Percentiles rank a stretch among this genome's conserved stretches.
phyloP scores from a whole-genome alignment of 2,329 filamentous ascomycete genomes.

The Colletotrichum sp. region DNA sequence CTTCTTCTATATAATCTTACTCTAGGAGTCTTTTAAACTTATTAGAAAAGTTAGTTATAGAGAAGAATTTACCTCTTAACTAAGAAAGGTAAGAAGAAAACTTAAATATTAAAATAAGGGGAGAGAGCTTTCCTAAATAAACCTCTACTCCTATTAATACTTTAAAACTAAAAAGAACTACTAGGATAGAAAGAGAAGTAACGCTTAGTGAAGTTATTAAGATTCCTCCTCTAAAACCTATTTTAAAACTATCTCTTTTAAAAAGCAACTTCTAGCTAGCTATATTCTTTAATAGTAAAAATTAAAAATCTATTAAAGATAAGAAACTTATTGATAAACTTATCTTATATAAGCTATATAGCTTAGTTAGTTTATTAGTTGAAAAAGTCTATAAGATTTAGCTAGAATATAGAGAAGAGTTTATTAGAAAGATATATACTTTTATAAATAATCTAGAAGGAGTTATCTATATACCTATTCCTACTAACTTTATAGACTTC shows the following conservation, averaged over 20 bases:
- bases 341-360: not conserved
- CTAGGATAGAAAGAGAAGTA: not conserved
- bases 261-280: not conserved
- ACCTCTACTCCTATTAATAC: not conserved
- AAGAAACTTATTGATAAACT: not conserved
- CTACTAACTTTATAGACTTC: not conserved
- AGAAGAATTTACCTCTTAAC: not conserved
- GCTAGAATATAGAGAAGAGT: not conserved
- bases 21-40: not conserved
- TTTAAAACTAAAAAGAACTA: not conserved
- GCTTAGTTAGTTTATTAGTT: not conserved
- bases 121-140: not conserved
- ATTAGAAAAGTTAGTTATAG: not conserved
- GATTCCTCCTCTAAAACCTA: not conserved
- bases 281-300: not conserved
- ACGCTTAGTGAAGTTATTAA: not conserved
- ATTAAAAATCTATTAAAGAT: not conserved
- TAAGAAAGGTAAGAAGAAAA: not conserved
- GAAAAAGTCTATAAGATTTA: not conserved
- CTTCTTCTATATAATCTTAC: not conserved
- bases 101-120: not conserved
- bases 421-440: not conserved
- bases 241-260: not conserved
- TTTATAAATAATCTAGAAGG: not conserved
- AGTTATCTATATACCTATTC: not conserved